Conservation (phyloP, 2,329 filamentous ascomycete genomes). For the Hymenotorrendiella dingleyae region DNA sequence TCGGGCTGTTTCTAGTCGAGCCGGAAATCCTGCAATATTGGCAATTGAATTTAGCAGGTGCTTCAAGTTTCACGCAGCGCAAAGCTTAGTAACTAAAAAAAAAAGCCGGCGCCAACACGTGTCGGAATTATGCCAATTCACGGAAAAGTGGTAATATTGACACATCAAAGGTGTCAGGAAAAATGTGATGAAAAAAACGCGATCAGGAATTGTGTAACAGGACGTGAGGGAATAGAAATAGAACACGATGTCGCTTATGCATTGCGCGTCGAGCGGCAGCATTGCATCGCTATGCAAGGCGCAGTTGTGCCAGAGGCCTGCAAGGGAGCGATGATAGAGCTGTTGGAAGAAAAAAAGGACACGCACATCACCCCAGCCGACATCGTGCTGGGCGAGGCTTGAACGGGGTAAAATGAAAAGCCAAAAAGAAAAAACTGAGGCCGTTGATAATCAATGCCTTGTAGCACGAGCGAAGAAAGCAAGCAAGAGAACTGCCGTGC, state of each 20-base stretch:
- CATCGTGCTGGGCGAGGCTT: neutral
- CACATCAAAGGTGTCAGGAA: slow-evolving; percentile 5
- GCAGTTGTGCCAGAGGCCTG: slow-evolving; percentile 10
- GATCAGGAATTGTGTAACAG: slow-evolving; percentile 8
- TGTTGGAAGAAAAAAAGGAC: slow-evolving; percentile 8
- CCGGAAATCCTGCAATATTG: slow-evolving; percentile 13
- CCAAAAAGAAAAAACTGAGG: slow-evolving; percentile 1
- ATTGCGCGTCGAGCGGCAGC: slow-evolving; percentile 12
- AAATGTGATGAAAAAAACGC: slow-evolving; percentile 3
- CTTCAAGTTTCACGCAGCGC: slow-evolving; percentile 15
- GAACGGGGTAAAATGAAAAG: neutral
- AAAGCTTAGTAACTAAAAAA: slow-evolving; percentile 18
- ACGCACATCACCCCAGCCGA: slow-evolving; percentile 6
- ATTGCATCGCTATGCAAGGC: slow-evolving; percentile 16
- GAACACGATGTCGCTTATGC: slow-evolving; percentile 19
- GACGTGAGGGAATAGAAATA: slow-evolving; percentile 11
- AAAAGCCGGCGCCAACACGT: slow-evolving; percentile 18
- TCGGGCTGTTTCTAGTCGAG: slow-evolving; percentile 13
- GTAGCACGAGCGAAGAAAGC: neutral
- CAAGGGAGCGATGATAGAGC: slow-evolving; percentile 5
- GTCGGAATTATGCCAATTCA: slow-evolving; percentile 5
- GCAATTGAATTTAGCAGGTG: slow-evolving; percentile 5
- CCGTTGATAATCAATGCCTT: neutral
- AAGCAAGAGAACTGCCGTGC: slow-evolving; percentile 1
- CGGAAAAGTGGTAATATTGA: slow-evolving; percentile 4